phyloP scores from a whole-genome alignment of 768 basidiomycete genomes.

The Paxillus rubicundulus region DNA sequence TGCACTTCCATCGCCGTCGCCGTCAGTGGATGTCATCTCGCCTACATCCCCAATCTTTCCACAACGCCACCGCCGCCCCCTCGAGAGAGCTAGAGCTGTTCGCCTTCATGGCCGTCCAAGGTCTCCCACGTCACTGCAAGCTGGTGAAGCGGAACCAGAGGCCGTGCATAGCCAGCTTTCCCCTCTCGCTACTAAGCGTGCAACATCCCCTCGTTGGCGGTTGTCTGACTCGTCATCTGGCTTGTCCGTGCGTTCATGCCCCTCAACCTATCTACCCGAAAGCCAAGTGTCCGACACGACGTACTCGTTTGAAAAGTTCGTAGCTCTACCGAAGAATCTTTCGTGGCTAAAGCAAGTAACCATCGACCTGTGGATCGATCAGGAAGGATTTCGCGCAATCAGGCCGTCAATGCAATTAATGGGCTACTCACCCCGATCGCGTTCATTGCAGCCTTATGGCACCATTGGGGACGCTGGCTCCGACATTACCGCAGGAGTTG shows the following conservation, averaged over 20 bases:
- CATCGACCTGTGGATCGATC: conserved; percentile 74
- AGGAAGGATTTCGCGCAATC: conserved; percentile 75
- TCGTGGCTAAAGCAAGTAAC: conserved; percentile 53
- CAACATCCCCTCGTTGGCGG: conserved; percentile 13
- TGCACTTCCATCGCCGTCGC: conserved; percentile 29
- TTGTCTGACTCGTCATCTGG: conserved; percentile 7
- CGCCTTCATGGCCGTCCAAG: conserved; percentile 26
- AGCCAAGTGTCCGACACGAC: conserved; percentile 2
- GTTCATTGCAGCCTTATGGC: conserved; percentile 27
- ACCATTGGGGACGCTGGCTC: conserved; percentile 25
- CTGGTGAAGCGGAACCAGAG: conserved; percentile 12
- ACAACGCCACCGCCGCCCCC: conserved; percentile 28
- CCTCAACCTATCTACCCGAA: not conserved
- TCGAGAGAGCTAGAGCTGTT: conserved; percentile 33
- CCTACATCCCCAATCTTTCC: conserved; percentile 18
- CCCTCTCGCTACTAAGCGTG: not conserved
- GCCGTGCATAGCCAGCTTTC: conserved; percentile 1
- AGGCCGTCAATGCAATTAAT: conserved; percentile 56
- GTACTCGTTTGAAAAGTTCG: conserved; percentile 11
- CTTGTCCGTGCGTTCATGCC: conserved; percentile 6
- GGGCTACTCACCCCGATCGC: conserved; percentile 43
- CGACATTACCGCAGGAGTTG: conserved; percentile 44
- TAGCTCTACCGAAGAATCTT: conserved; percentile 37
- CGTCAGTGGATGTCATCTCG: conserved; percentile 24
- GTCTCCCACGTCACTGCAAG: conserved; percentile 22